Evolutionary conservation across 75 land plant genomes (phyloP).

Genomic region (Larix kaempferi): DNA sequence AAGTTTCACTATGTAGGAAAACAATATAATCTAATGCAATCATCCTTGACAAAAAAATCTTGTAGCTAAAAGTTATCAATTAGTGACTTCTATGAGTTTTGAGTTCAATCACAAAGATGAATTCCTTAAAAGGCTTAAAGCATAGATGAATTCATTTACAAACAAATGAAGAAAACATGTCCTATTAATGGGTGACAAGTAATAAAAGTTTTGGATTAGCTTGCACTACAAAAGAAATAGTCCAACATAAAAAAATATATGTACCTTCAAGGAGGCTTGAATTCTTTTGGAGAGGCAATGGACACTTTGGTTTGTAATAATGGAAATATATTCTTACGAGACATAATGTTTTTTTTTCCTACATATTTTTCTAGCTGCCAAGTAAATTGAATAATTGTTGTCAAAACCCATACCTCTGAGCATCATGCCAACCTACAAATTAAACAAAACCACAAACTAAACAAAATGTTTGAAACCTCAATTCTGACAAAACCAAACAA

Average conservation of each 20-base stretch:
- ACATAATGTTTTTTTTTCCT: constrained; percentile 55
- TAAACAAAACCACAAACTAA: no score
- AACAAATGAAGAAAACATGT: not conserved
- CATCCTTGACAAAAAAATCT: constrained; percentile 74
- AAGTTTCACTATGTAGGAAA: constrained; percentile 76
- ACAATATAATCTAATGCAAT: constrained; percentile 86
- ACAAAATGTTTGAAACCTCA: not conserved
- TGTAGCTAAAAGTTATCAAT: constrained; percentile 15
- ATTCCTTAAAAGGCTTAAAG: not conserved
- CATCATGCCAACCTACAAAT: constrained; percentile 93
- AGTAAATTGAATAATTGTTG: constrained; percentile 66
- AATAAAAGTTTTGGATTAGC: not conserved
- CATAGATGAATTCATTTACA: not conserved
- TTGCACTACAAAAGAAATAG: not conserved
- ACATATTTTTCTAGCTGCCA: constrained; percentile 88
- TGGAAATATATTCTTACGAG: constrained; percentile 74
- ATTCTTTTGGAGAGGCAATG: constrained; percentile 64
- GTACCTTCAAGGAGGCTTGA: constrained; percentile 65
- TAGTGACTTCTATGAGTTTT: not conserved
- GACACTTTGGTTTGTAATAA: constrained; percentile 72
- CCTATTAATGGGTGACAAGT: not conserved
- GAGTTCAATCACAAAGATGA: not conserved
- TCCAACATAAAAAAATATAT: not conserved
- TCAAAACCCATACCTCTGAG: constrained; percentile 92
- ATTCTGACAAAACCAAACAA: not conserved